phyloP scores from a whole-genome alignment of 2,329 filamentous ascomycete genomes.

The Fusarium acutatum region DNA sequence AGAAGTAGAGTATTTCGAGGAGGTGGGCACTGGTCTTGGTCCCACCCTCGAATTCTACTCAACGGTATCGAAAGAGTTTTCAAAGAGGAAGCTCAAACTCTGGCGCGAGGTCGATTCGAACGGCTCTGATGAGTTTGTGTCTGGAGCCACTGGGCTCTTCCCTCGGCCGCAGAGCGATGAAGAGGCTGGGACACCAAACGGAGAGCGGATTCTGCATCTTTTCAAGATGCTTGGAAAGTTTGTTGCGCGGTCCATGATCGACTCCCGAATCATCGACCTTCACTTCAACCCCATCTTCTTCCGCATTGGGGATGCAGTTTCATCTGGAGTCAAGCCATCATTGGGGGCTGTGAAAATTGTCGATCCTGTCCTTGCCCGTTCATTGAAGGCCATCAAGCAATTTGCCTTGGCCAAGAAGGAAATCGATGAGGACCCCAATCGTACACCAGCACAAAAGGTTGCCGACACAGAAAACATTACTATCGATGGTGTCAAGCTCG shows the following conservation, averaged over 20 bases:
- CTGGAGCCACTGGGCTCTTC: conserved; percentile 85
- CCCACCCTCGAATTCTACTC: conserved; percentile 98
- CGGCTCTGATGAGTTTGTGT: conserved; percentile 81
- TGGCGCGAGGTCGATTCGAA: conserved; percentile 91
- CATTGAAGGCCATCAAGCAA: conserved; percentile 85
- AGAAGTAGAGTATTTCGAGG: conserved; percentile 98
- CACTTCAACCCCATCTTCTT: conserved; percentile 99
- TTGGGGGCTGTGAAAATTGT: conserved; percentile 90
- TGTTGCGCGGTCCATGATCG: conserved; percentile 96
- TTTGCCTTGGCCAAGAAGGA: conserved; percentile 85
- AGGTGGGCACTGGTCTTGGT: conserved; percentile 94
- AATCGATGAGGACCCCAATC: conserved; percentile 75
- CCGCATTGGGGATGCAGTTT: conserved; percentile 79
- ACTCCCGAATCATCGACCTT: conserved; percentile 96
- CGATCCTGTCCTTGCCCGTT: conserved; percentile 85
- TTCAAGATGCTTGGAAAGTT: conserved; percentile 98
- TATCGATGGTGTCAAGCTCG: conserved; percentile 79
- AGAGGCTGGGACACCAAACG: conserved; percentile 76
- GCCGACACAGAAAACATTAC: conserved; percentile 73
- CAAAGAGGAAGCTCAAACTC: conserved; percentile 94
- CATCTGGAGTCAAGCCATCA: conserved; percentile 76
- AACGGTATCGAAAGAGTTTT: conserved; percentile 95
- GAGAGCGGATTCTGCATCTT: conserved; percentile 86
- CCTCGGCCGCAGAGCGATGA: conserved; percentile 88
- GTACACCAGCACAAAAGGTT: conserved; percentile 76